Evolutionary conservation across 2,329 filamentous ascomycete genomes (phyloP), one percentile per base, ranked within the genome.

Genomic region (Pseudogymnoascus sp.): DNA sequence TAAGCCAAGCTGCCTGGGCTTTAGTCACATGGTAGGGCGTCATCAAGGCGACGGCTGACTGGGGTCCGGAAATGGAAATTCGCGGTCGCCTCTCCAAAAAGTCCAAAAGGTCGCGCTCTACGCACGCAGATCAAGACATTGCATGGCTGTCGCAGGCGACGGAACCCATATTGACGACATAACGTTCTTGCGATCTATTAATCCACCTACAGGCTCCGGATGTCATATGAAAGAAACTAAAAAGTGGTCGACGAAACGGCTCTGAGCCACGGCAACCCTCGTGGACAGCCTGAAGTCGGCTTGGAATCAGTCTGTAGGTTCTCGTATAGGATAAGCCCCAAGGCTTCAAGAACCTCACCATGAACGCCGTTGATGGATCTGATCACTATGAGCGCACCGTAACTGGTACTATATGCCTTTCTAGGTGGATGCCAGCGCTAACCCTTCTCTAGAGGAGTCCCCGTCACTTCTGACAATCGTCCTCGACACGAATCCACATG

Each of bases 401-500:
- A 38, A 75, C 78, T 67, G 79, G 81, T 81, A 66, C 66, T 76
- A 63, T 66, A 19, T 56, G 16, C 19, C 26, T 35, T 12, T 2
- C 26, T 59, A 19, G 2, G 26, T 46, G 46, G 63, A 66, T 33
- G 24, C 16, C 50, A 16, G 22, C 53, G 50, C 65, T 68, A 64
- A 69, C 62, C 62, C 22, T 61, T 61, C 7, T 43, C 31, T 46
- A 75, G 82, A 81, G 62, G 83, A 85, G 66, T 78, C 83, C 4
- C 91, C 95, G 0, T 96, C 93, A 12, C 87, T 99, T 37, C 86
- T 97, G 61, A 89, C 91, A 69, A 88, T 99, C 71, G 83, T 99
- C 72, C 84, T 99, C 78, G 95, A 99, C 79, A 97, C 93, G 26
- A 99, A 99, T 74, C 95, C 95, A 2, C 89, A 93, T 70, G 93